Evolutionary conservation across 345 rosid genomes (phyloP).

Genomic region (Lepidium sativum): DNA sequence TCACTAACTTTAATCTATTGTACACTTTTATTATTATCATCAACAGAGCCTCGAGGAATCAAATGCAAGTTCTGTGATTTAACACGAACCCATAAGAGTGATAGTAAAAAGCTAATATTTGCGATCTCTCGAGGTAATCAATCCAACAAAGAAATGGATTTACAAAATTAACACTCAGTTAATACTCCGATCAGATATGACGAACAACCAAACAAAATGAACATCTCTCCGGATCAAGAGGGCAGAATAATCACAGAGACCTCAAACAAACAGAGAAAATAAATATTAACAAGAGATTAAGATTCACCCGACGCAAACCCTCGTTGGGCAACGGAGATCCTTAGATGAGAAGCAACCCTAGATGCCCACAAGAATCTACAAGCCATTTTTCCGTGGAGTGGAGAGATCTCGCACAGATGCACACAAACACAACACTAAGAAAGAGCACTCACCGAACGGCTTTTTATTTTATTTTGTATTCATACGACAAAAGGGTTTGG

Average conservation of each 20-base stretch:
- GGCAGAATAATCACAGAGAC: background rate
- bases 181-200: background rate
- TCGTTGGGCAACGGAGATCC: slow-evolving; percentile 70
- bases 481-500: slow-evolving; percentile 29
- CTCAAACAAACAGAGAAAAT: background rate
- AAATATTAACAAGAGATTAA: background rate
- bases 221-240: slow-evolving; percentile 21
- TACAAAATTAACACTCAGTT: background rate
- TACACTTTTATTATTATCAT: background rate
- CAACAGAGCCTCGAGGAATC: background rate
- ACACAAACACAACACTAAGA: slow-evolving; percentile 7
- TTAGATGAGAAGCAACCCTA: slow-evolving; percentile 77
- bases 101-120: background rate
- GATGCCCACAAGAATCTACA: slow-evolving; percentile 78
- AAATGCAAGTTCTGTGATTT: background rate
- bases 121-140: background rate
- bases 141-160: background rate
- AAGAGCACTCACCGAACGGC: slow-evolving; percentile 20
- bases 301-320: slow-evolving; percentile 64
- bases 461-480: background rate
- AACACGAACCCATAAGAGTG: background rate
- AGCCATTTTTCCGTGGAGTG: slow-evolving; percentile 45
- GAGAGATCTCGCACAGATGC: slow-evolving; percentile 21
- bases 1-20: background rate
- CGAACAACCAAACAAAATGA: background rate